These are phyloP conservation scores for Podospora anserina DNA, from an alignment of 495 filamentous ascomycete species.

Conservation along the genomic window DNA sequence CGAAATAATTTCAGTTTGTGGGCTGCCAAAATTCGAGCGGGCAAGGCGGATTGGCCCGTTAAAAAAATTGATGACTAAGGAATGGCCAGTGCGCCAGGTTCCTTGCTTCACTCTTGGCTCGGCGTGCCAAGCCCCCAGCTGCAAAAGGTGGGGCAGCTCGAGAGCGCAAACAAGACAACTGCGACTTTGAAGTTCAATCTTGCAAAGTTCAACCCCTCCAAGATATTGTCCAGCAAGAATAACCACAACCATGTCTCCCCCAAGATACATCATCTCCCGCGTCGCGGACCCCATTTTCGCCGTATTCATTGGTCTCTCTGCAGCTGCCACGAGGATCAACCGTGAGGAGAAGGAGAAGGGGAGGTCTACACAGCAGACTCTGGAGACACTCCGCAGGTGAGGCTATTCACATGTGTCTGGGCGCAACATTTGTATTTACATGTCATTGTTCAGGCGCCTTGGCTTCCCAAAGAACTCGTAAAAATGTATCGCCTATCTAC, in stretches of 20 bases:
- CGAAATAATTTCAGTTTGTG: slow-evolving; percentile 42
- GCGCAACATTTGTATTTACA: not conserved
- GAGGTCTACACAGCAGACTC: slow-evolving; percentile 48
- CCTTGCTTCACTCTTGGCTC: not conserved
- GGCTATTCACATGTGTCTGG: slow-evolving; percentile 5
- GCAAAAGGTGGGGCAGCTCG: not conserved
- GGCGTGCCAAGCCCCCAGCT: not conserved
- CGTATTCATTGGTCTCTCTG: slow-evolving; percentile 66
- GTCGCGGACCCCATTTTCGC: slow-evolving; percentile 84
- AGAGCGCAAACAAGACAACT: not conserved
- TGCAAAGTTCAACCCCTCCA: not conserved
- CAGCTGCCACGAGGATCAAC: slow-evolving; percentile 66
- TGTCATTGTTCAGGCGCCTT: slow-evolving; percentile 23
- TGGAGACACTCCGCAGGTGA: slow-evolving; percentile 50
- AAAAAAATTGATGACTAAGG: slow-evolving; percentile 30
- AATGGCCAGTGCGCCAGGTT: slow-evolving; percentile 23
- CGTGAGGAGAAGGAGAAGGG: slow-evolving; percentile 78
- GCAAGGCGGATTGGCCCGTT: slow-evolving; percentile 20
- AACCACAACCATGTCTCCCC: slow-evolving; percentile 44
- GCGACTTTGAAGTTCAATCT: not conserved
- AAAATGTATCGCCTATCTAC: slow-evolving; percentile 3
- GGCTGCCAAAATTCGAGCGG: slow-evolving; percentile 38
- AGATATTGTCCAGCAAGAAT: not conserved
- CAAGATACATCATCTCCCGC: slow-evolving; percentile 60
- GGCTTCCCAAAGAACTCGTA: slow-evolving; percentile 26